Base-by-base conservation (phyloP, 1,284 basidiomycete genomes). In the Sanghuangporus sanghuang region DNA sequence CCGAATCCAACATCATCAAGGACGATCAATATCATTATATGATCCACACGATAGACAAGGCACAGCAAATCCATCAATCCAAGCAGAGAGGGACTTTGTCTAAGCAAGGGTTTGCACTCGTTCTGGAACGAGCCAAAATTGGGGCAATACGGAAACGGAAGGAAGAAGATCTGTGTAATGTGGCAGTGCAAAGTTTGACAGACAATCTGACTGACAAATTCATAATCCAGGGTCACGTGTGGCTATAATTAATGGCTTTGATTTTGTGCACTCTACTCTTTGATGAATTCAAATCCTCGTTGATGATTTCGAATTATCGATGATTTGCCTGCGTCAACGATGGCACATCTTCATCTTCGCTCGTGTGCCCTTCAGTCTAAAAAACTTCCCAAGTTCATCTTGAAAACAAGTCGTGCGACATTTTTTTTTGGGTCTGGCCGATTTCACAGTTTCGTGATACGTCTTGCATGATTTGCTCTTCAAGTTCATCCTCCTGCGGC, bases 391-490 rank as follows among this genome's bases (percentile, higher is more conserved):
- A 16, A 11, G 5, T 42, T 42, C 40, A 53, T 11, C 11, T 21
- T 4, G 12, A 32, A n/a, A 23, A 27, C 12, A 36, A 3, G 11
- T 53, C 52, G 32, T 12, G 23, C 12, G 32, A 53, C 21, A 32
- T 53, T 14, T 12, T 3, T 36, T 42, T 42, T n/a, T n/a, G n/a
- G 12, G 40, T 0, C n/a, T n/a, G 40, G 12, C 11, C 52, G 9
- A 39, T 12, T 56, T 56, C 54, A 56, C 54, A 39, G 35, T 8
- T 60, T 52, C 44, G 57, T 59, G 23, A 49, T 50, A 49, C 36
- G 57, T 59, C 57, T 49, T 12, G 40, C 40, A 12, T 42, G n/a
- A 11, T 46, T 46, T 18, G 6, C 44, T 16, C 44, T 7, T 46
- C n/a, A n/a, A n/a, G n/a, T n/a, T n/a, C 16, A 42, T 11, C 11